Evolutionary conservation across 257 asterid genomes (phyloP).

Genomic region (Echium plantagineum): DNA sequence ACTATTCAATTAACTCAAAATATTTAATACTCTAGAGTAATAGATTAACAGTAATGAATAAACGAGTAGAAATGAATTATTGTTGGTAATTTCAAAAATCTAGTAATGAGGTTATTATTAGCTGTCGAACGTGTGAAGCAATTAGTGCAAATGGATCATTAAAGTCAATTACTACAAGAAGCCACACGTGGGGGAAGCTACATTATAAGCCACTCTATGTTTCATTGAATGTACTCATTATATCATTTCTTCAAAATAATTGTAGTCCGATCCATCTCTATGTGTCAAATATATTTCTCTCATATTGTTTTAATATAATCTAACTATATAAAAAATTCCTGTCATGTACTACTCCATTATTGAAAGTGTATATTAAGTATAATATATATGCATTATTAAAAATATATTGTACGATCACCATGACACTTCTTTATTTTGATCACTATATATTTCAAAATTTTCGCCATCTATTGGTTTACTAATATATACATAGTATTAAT

Average conservation of each 20-base stretch:
- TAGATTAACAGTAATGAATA: too few relatives aligned
- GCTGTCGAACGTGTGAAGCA: conserved; percentile 27
- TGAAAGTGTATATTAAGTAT: too few relatives aligned
- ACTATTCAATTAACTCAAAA: too few relatives aligned
- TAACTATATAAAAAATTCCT: not conserved
- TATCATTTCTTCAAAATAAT: not conserved
- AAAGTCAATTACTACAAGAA: conserved; percentile 46
- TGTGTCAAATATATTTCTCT: too few relatives aligned
- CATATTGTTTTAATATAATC: too few relatives aligned
- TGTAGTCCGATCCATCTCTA: not conserved
- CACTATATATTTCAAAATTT: too few relatives aligned
- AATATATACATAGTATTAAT: not conserved
- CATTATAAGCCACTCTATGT: conserved; percentile 24
- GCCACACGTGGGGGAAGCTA: conserved; percentile 53
- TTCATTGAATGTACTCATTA: conserved; percentile 13
- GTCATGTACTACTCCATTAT: not conserved
- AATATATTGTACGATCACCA: too few relatives aligned
- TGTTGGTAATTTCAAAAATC: too few relatives aligned
- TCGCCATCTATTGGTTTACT: not conserved
- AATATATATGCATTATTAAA: too few relatives aligned
- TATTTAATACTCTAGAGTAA: too few relatives aligned
- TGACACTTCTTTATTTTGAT: too few relatives aligned
- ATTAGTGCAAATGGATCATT: conserved; percentile 14
- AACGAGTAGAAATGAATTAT: too few relatives aligned
- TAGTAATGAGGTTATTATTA: not conserved